These are phyloP conservation scores for Eucalyptus sp. DNA, from an alignment of 345 rosid species.

Conservation along the genomic window DNA sequence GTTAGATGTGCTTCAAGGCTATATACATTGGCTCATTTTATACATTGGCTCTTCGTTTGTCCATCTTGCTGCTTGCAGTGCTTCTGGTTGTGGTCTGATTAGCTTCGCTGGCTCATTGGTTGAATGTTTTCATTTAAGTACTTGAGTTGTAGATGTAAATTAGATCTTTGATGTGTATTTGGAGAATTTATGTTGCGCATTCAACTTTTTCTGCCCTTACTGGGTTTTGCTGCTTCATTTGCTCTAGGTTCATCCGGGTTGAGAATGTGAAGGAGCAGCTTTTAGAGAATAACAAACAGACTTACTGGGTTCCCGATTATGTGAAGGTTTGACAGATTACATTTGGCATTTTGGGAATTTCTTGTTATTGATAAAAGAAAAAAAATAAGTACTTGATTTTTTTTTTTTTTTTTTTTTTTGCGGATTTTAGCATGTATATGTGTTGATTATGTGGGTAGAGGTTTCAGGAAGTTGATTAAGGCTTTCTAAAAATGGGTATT, in stretches of 20 bases:
- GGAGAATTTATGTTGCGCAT: neutral
- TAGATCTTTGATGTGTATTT: neutral
- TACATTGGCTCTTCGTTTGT: neutral
- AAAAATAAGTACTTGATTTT: neutral
- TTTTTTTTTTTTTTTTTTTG: neutral
- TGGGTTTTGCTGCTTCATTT: neutral
- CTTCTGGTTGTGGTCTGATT: neutral
- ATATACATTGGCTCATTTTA: neutral
- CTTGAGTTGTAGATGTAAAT: neutral
- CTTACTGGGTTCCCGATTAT: constrained; percentile 96
- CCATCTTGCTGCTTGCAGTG: neutral
- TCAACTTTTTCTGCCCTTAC: neutral
- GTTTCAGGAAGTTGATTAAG: neutral
- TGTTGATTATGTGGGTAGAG: neutral
- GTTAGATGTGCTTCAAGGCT: neutral
- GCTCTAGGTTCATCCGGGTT: constrained; percentile 80
- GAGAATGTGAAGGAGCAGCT: constrained; percentile 68
- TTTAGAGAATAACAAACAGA: constrained; percentile 76
- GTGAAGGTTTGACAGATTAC: constrained; percentile 59
- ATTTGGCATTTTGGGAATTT: neutral
- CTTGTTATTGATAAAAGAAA: neutral
- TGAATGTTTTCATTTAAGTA: neutral
- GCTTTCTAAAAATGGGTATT: neutral
- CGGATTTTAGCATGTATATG: neutral
- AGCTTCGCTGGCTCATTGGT: neutral